Percentiles rank a stretch among this genome's conserved stretches.
phyloP scores from a whole-genome alignment of 257 asterid species.

The Avicennia marina region DNA sequence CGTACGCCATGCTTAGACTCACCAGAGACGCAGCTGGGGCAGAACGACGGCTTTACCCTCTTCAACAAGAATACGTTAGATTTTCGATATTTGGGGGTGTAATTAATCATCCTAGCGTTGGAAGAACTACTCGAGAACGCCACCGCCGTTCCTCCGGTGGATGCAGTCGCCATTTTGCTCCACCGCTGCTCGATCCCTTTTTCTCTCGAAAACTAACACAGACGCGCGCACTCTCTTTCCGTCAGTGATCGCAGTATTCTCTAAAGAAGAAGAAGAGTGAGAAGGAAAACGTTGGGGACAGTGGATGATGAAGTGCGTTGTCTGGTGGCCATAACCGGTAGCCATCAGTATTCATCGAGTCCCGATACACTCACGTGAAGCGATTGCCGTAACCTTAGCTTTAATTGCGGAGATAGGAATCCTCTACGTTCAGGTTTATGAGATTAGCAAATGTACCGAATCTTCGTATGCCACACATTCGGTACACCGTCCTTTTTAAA shows the following conservation, averaged over 20 bases:
- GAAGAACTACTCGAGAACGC: slow-evolving; percentile 29
- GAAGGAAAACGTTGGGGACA: background rate
- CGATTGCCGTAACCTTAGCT: background rate
- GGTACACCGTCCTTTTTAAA: too few species aligned
- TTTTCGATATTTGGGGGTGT: slow-evolving; percentile 32
- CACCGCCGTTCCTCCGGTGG: slow-evolving; percentile 26
- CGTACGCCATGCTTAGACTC: slow-evolving; percentile 37
- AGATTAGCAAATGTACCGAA: too few species aligned
- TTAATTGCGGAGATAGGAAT: too few species aligned
- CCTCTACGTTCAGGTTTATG: background rate
- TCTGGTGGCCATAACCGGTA: slow-evolving; percentile 5
- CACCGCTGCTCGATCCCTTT: background rate
- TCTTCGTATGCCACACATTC: too few species aligned
- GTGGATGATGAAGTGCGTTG: slow-evolving; percentile 21
- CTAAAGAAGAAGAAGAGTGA: background rate
- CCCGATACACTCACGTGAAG: slow-evolving; percentile 21
- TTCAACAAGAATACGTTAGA: slow-evolving; percentile 31
- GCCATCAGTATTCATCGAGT: slow-evolving; percentile 2
- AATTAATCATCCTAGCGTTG: slow-evolving; percentile 35
- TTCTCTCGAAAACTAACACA: background rate
- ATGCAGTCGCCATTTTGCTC: slow-evolving; percentile 48
- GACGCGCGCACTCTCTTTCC: background rate
- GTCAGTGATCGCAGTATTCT: background rate
- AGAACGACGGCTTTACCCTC: slow-evolving; percentile 37
- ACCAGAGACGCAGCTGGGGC: slow-evolving; percentile 44